Base-by-base conservation (phyloP, 225 moss, liverwort and hornwort species). In the Asterella californica region DNA sequence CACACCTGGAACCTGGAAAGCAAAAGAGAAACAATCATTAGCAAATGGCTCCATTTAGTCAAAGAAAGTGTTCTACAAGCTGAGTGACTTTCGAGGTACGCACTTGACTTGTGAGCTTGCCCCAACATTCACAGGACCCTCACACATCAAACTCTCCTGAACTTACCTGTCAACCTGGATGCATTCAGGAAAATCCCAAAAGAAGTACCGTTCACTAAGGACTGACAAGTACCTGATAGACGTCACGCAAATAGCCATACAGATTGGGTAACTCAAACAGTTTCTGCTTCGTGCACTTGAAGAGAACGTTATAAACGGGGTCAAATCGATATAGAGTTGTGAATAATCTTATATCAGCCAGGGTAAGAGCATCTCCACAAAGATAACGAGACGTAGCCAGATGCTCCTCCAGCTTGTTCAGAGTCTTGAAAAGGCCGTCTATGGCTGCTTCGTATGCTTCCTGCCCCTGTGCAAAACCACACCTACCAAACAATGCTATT, bases 221-320 rank as follows among this genome's bases (percentile, higher is more conserved):
- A 46, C n/a, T n/a, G 55, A 30, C n/a, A 34, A 59, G 34, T 30
- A 91, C 91, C 91, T 99, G 99, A 50, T 93, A 95, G 6, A 95
- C 82, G 76, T 99, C 95, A 15, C 89, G 90, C 87, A 99, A 78
- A 75, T 92, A 99, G 62, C 84, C 81, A 10, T 84, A 83, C 46
- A 99, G 67, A 79, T 93, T 88, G 47, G 81, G 82, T 66, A 88
- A 91, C 87, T 99, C 99, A 6, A 78, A 80, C 18, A 99, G 50
- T 76, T 99, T 99, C 87, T 99, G 94, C 87, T 89, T 91, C 64
- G 95, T 88, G 87, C 99, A 99, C 79, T 99, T 99, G 90, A 99
- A 95, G 68, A 99, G 74, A 32, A 87, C 91, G 81, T 90, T 91
- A 79, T 99, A 99, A 17, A 95, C 99, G 9, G 99, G 82, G 84